phyloP scores from a whole-genome alignment of 2,329 filamentous ascomycete genomes.

The Stemphylium lycopersici region DNA sequence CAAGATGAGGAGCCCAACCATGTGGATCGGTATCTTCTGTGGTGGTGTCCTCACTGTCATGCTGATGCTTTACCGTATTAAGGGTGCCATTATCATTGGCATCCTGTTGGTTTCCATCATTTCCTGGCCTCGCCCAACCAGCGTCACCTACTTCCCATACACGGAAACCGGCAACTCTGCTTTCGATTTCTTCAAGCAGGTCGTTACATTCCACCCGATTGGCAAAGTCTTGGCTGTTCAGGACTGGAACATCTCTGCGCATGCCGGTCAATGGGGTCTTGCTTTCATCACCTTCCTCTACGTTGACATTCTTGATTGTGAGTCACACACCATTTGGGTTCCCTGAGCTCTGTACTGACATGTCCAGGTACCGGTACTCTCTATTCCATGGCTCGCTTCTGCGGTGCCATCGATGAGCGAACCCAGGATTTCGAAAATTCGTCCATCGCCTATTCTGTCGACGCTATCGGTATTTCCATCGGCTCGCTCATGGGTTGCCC shows the following conservation, averaged over 20 bases:
- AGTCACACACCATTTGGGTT: constrained; percentile 2
- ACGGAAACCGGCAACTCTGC: constrained; percentile 69
- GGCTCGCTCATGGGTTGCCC: constrained; percentile 78
- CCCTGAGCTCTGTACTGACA: constrained; percentile 2
- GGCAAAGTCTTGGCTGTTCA: constrained; percentile 71
- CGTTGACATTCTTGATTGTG: constrained; percentile 83
- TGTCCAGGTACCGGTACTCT: constrained; percentile 70
- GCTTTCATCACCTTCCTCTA: constrained; percentile 90
- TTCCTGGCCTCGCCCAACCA: constrained; percentile 80
- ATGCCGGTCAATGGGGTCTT: constrained; percentile 78
- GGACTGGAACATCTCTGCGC: constrained; percentile 71
- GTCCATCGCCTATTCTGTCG: constrained; percentile 81
- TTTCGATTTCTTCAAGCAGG: constrained; percentile 88
- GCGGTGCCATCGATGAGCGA: constrained; percentile 76
- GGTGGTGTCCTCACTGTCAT: constrained; percentile 80
- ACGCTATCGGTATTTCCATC: constrained; percentile 81
- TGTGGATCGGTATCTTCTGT: constrained; percentile 91
- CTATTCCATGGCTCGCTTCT: constrained; percentile 88
- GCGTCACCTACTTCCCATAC: constrained; percentile 82
- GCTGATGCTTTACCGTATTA: constrained; percentile 84
- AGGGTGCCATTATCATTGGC: constrained; percentile 83
- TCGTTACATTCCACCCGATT: constrained; percentile 84
- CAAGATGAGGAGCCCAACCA: constrained; percentile 82
- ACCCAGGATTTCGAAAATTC: constrained; percentile 90
- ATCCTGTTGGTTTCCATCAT: constrained; percentile 86